Conservation (phyloP, 805 yeast genomes). For the Myxozyma neotropica region DNA sequence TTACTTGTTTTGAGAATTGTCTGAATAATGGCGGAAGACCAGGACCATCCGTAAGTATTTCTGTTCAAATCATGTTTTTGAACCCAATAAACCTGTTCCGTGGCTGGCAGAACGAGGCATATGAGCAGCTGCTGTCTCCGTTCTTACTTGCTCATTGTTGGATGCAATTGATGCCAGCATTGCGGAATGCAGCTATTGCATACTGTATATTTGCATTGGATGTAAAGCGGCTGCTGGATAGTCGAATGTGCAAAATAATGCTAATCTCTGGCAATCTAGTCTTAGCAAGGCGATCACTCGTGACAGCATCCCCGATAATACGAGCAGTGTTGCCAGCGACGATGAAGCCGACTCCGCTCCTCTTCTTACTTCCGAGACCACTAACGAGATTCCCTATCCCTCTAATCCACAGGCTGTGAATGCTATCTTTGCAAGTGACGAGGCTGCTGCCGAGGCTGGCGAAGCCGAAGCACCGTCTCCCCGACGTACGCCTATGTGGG, state of each 20-base stretch:
- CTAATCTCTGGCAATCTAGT: background rate
- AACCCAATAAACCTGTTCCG: background rate
- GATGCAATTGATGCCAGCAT: background rate
- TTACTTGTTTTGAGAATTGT: background rate
- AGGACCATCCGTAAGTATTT: conserved; percentile 12
- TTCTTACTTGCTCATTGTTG: background rate
- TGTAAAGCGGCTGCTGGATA: too few relatives aligned
- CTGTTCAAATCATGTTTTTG: background rate
- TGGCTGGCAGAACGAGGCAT: background rate
- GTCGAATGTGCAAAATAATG: background rate
- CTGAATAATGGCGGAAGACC: conserved; percentile 1
- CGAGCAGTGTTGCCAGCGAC: conserved; percentile 29
- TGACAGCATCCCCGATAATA: conserved; percentile 22
- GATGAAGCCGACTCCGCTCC: conserved; percentile 32
- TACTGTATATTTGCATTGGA: too few relatives aligned
- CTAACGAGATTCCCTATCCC: conserved; percentile 28
- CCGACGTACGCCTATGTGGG: conserved; percentile 16
- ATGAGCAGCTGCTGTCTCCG: background rate
- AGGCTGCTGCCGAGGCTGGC: conserved; percentile 24
- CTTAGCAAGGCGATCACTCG: conserved; percentile 12
- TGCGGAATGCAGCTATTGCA: too few relatives aligned
- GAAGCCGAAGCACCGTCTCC: background rate
- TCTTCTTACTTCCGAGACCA: conserved; percentile 24
- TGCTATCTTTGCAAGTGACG: conserved; percentile 29
- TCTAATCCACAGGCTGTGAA: conserved; percentile 25